A percentile compares a stretch with the other conserved stretches of the same genome.
These are phyloP conservation scores for Lanmaoa pseudosensibilis DNA, from an alignment of 768 basidiomycete genomes.

Conservation along the genomic window DNA sequence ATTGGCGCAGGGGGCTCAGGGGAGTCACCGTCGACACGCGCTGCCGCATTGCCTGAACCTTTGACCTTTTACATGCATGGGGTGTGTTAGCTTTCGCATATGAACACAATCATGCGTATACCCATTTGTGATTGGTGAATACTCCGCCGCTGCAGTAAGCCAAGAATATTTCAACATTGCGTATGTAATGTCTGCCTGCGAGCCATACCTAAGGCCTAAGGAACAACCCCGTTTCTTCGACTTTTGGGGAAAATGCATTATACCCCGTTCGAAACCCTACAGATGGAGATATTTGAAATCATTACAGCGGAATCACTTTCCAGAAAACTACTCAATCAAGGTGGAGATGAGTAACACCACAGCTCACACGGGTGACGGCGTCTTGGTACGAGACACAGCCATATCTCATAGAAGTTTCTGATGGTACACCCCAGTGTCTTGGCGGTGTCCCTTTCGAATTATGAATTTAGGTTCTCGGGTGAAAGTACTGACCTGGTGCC, in stretches of 20 bases:
- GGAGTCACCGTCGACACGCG: slow-evolving; percentile 3
- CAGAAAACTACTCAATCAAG: neutral
- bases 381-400: slow-evolving; percentile 1
- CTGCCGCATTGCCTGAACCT: neutral
- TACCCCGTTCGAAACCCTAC: neutral
- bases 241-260: neutral
- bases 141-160: slow-evolving; percentile 1
- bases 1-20: neutral
- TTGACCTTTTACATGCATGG: neutral
- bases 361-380: neutral
- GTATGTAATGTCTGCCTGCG: neutral
- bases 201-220: neutral
- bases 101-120: neutral
- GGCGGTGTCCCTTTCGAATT: slow-evolving; percentile 3
- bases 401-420: neutral
- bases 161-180: neutral
- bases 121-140: neutral
- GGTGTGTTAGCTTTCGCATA: slow-evolving; percentile 5
- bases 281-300: neutral
- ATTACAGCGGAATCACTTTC: neutral
- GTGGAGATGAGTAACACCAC: neutral
- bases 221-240: neutral
- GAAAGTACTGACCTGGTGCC: neutral
- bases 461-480: neutral
- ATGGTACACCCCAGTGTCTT: slow-evolving; percentile 5